Percentiles rank a stretch among this genome's conserved stretches.
Conservation (phyloP, 106 monocot genomes). For the Acorus gramineus region DNA sequence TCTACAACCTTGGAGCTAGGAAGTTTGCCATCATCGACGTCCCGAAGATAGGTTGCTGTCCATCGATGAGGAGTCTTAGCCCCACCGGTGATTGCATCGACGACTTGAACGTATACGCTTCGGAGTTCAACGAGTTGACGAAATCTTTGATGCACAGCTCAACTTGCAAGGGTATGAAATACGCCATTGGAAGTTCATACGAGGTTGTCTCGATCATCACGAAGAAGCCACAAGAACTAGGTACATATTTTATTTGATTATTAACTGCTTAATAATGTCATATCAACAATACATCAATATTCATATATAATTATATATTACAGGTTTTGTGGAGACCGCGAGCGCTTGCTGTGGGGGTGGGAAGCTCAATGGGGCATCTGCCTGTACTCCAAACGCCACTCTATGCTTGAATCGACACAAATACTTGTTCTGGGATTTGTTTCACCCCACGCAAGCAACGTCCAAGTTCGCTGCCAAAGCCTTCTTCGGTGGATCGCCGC, state of each 20-base stretch:
- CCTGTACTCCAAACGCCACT: conserved; percentile 39
- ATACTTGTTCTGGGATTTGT: conserved; percentile 41
- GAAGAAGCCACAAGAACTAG: not conserved
- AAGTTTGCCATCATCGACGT: conserved; percentile 10
- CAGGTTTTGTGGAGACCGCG: conserved; percentile 19
- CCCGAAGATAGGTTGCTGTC: conserved; percentile 16
- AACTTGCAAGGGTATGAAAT: conserved; percentile 5
- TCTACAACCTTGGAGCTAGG: conserved; percentile 18
- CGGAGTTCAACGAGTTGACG: conserved; percentile 2
- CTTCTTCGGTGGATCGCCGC: conserved; percentile 26
- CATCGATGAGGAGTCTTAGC: conserved; percentile 1
- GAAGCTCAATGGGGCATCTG: conserved; percentile 24
- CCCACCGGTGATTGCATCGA: conserved; percentile 9
- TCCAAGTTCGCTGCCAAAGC: conserved; percentile 34
- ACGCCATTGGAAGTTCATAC: conserved; percentile 14
- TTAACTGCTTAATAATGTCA: no score
- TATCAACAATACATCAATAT: no score
- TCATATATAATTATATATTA: no score
- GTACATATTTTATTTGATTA: conserved; percentile 2
- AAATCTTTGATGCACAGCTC: conserved; percentile 7
- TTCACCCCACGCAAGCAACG: conserved; percentile 45
- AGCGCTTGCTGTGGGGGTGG: conserved; percentile 53
- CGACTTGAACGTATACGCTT: conserved; percentile 10
- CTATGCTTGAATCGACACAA: conserved; percentile 26
- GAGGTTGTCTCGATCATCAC: not conserved